These are phyloP conservation scores for Ceriops zippeliana DNA, from an alignment of 345 rosid species.

Conservation along the genomic window DNA sequence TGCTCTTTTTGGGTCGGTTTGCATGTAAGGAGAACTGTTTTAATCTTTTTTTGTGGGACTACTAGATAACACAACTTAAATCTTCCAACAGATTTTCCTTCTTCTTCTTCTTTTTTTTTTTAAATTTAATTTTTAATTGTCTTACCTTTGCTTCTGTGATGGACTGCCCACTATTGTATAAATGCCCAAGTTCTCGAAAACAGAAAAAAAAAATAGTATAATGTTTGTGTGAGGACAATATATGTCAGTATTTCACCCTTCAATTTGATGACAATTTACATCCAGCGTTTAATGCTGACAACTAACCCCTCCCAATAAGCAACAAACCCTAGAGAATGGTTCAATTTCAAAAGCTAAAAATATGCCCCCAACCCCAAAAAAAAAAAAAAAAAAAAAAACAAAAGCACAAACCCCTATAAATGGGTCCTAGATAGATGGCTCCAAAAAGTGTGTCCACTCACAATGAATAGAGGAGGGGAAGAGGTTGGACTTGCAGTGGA, in stretches of 20 bases:
- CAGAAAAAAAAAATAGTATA: too few species aligned
- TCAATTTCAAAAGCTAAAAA: not conserved
- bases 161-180: too few species aligned
- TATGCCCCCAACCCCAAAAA: too few species aligned
- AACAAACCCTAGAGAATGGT: too few species aligned
- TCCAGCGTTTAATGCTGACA: too few species aligned
- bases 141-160: too few species aligned
- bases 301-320: too few species aligned
- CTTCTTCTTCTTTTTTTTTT: not conserved
- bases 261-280: too few species aligned
- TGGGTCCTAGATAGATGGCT: conserved; percentile 18
- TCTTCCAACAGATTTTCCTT: not conserved
- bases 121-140: too few species aligned
- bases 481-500: conserved; percentile 26
- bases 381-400: not conserved
- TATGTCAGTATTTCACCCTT: too few species aligned
- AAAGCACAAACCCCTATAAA: conserved; percentile 6
- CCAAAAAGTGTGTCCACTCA: conserved; percentile 29
- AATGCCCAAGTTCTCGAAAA: too few species aligned
- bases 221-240: too few species aligned
- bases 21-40: conserved; percentile 2
- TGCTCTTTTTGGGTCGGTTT: conserved; percentile 8
- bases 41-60: conserved; percentile 16
- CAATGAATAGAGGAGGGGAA: conserved; percentile 24
- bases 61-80: conserved; percentile 2